Percentiles rank a stretch among this genome's conserved stretches.
Evolutionary conservation across 2,329 filamentous ascomycete species (phyloP).

Genomic region (Zymoseptoria crescenta): DNA sequence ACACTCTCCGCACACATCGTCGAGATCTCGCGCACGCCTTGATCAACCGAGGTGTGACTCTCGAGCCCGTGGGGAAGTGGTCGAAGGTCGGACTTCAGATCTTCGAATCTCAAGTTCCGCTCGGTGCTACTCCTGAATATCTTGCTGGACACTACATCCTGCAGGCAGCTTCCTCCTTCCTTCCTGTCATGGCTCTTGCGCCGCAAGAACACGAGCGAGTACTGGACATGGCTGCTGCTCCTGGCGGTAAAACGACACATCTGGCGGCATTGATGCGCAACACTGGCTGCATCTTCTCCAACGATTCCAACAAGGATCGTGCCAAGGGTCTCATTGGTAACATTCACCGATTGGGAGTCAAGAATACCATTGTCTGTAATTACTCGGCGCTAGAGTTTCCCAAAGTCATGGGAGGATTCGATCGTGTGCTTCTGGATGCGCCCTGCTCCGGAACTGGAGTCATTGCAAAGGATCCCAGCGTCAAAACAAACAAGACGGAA

Average conservation of each 20-base stretch:
- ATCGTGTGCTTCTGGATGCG: conserved; percentile 86
- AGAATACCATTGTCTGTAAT: conserved; percentile 91
- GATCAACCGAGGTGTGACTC: conserved; percentile 91
- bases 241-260: conserved; percentile 93
- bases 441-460: conserved; percentile 96
- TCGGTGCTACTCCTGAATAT: conserved; percentile 95
- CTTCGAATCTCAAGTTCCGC: conserved; percentile 79
- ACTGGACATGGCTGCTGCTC: conserved; percentile 90
- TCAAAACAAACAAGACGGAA: conserved; percentile 98
- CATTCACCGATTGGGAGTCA: conserved; percentile 86
- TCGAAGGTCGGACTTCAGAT: conserved; percentile 95
- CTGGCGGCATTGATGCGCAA: conserved; percentile 97
- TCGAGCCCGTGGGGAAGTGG: conserved; percentile 98
- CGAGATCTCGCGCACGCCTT: conserved; percentile 82
- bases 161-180: conserved; percentile 91
- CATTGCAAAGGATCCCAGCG: conserved; percentile 90
- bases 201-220: conserved; percentile 88
- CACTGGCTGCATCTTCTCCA: conserved; percentile 89
- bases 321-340: conserved; percentile 97
- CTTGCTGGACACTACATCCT: conserved; percentile 96
- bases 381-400: conserved; percentile 94
- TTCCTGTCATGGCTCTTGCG: conserved; percentile 94
- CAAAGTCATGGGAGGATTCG: conserved; percentile 88
- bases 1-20: conserved; percentile 73
- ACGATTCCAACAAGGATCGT: conserved; percentile 89